Conservation (phyloP, 1,284 basidiomycete genomes). For the Phenoliferia sp. region DNA sequence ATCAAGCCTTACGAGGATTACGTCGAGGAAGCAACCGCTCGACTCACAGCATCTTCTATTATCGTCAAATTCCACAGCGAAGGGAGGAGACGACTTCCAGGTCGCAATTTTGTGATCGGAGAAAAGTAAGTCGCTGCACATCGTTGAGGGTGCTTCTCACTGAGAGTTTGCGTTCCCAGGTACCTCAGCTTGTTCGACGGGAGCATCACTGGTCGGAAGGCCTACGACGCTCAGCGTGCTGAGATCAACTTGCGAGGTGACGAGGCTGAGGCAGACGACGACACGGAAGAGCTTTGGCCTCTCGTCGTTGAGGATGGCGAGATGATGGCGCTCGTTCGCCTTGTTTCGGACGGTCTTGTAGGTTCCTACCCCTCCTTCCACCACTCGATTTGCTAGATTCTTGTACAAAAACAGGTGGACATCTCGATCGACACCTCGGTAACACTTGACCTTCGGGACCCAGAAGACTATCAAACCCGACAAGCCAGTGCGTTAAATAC, state of each 20-base stretch:
- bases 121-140: constrained; percentile 8
- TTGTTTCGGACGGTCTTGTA: constrained; percentile 65
- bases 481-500: constrained; percentile 75
- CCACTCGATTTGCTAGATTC: too few relatives aligned
- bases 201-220: constrained; percentile 2
- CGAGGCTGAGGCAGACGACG: constrained; percentile 40
- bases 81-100: constrained; percentile 34
- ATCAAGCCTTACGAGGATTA: too few relatives aligned
- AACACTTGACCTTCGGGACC: constrained; percentile 47
- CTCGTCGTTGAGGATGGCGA: constrained; percentile 67
- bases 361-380: too few relatives aligned
- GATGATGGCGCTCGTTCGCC: constrained; percentile 61
- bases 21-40: too few relatives aligned
- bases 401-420: too few relatives aligned
- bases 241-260: constrained; percentile 24
- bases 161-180: neutral
- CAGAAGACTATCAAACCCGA: constrained; percentile 54
- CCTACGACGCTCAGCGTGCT: constrained; percentile 7
- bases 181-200: constrained; percentile 14
- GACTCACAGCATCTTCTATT: too few relatives aligned
- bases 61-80: too few relatives aligned
- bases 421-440: constrained; percentile 60
- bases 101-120: constrained; percentile 7
- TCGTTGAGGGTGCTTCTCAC: neutral
- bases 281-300: constrained; percentile 64